Evolutionary conservation across 306 rosid genomes (phyloP), one percentile per base, ranked within the genome.

Genomic region (Pterocarpus santalinus): DNA sequence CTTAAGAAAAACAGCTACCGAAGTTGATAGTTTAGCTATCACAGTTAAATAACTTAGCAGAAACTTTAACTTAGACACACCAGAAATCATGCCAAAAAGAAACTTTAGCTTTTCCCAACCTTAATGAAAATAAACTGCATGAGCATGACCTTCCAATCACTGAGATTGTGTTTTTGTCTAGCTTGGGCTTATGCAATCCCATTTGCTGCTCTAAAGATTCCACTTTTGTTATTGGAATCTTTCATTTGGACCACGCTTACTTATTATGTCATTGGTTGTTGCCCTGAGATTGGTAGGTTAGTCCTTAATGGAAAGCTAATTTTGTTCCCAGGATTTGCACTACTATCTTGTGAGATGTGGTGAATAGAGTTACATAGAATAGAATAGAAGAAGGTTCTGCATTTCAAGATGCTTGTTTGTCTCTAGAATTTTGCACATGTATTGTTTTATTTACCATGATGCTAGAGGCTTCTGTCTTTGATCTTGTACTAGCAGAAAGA

Each of bases 171-270:
- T 82, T 86, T 90, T 74, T 88, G 79, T 64, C 91, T 90, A 13
- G 87, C 90, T 7, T 90, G 94, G 91, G 83, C 87, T 47, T 88
- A 88, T 66, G 72, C 88, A 57, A 88, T 90, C 56, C 91, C 91
- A 53, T 79, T 89, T 35, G 84, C 84, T 56, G n/a, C 86, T 41
- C 74, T 88, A 15, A 90, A 86, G 83, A 80, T 90, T 65, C 94
- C 91, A 34, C 83, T 86, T 69, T 86, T 90, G 39, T 62, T 86
- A 7, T 63, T 90, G 68, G 94, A 90, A 82, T 83, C 91, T 56
- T 61, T 88, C 82, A 77, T 90, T 72, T 90, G 94, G 91, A 88
- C 91, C 34, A 13, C 81, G 22, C 80, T 88, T 52, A 77, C 94
- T 56, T 90, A 88, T 75, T 88, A 87, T 73, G 90, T 84, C 34